Evolutionary conservation across 192 early-diverging fungal genomes (phyloP).

Genomic region (Gaertneriomyces sp.): DNA sequence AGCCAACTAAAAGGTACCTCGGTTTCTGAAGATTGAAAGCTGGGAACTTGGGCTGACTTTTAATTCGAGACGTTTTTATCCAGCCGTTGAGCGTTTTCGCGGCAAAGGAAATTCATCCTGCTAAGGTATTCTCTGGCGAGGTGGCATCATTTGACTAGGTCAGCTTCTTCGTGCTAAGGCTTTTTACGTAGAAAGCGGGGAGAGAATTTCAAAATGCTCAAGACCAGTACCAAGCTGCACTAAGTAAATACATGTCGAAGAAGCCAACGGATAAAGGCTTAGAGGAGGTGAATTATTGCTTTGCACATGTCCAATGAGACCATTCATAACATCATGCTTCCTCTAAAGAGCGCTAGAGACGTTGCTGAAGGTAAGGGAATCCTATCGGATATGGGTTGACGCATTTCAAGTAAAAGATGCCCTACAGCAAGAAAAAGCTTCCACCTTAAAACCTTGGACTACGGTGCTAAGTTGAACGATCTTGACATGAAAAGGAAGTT

Average conservation of each 20-base stretch:
- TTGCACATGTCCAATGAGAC: too few relatives aligned
- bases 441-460: slow-evolving; percentile 58
- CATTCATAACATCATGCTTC: too few relatives aligned
- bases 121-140: slow-evolving; percentile 2
- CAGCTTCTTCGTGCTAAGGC: neutral
- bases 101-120: slow-evolving; percentile 14
- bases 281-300: slow-evolving; percentile 36
- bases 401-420: slow-evolving; percentile 5
- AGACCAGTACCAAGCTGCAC: slow-evolving; percentile 57
- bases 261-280: slow-evolving; percentile 56
- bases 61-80: slow-evolving; percentile 22
- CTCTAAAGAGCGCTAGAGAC: slow-evolving; percentile 32
- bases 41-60: neutral
- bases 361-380: slow-evolving; percentile 14
- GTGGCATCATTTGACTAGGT: neutral
- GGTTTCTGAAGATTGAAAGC: neutral
- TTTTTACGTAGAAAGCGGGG: slow-evolving; percentile 12
- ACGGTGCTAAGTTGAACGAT: slow-evolving; percentile 68
- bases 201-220: slow-evolving; percentile 55
- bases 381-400: too few relatives aligned
- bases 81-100: slow-evolving; percentile 19
- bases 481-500: slow-evolving; percentile 70
- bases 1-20: slow-evolving; percentile 19
- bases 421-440: slow-evolving; percentile 61
- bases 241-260: slow-evolving; percentile 60